These are phyloP conservation scores for Mortierella sp. DNA, from an alignment of 371 early-diverging fungal species.

Conservation along the genomic window DNA sequence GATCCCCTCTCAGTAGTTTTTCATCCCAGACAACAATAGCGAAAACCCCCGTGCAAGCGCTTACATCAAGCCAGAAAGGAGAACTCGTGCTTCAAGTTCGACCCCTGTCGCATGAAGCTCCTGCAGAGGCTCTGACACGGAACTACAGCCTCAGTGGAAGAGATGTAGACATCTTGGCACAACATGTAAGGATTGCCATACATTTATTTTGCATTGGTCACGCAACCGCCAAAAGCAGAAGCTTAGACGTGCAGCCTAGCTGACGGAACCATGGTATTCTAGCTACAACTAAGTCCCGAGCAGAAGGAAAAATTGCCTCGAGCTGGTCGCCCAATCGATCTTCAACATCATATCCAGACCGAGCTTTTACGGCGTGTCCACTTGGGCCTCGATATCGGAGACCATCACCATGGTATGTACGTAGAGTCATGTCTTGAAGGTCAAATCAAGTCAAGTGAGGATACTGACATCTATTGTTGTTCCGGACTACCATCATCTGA, in stretches of 20 bases:
- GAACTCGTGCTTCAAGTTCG: constrained; percentile 26
- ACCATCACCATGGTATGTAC: constrained; percentile 14
- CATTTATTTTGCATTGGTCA: too few species aligned
- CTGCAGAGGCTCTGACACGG: constrained; percentile 25
- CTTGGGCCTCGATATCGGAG: constrained; percentile 33
- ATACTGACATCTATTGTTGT: too few species aligned
- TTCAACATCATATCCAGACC: constrained; percentile 30
- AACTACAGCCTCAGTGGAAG: constrained; percentile 21
- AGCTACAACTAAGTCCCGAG: constrained; percentile 10
- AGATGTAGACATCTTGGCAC: constrained; percentile 27
- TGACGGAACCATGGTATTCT: neutral
- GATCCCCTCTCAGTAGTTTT: neutral
- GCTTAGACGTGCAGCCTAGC: too few species aligned
- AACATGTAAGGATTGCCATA: constrained; percentile 16
- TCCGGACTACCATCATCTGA: too few species aligned
- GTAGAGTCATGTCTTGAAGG: too few species aligned
- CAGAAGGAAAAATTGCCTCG: constrained; percentile 17
- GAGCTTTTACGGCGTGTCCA: constrained; percentile 37
- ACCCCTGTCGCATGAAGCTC: constrained; percentile 26
- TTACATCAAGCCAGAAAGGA: constrained; percentile 1
- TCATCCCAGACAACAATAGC: constrained; percentile 25
- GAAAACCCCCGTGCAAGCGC: neutral
- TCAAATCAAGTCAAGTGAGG: too few species aligned
- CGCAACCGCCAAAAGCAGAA: too few species aligned
- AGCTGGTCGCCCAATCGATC: constrained; percentile 21